A percentile compares a stretch with the other conserved stretches of the same genome.
phyloP scores from a whole-genome alignment of 2,329 filamentous ascomycete species.

The Neofusicoccum kwambonambiense region DNA sequence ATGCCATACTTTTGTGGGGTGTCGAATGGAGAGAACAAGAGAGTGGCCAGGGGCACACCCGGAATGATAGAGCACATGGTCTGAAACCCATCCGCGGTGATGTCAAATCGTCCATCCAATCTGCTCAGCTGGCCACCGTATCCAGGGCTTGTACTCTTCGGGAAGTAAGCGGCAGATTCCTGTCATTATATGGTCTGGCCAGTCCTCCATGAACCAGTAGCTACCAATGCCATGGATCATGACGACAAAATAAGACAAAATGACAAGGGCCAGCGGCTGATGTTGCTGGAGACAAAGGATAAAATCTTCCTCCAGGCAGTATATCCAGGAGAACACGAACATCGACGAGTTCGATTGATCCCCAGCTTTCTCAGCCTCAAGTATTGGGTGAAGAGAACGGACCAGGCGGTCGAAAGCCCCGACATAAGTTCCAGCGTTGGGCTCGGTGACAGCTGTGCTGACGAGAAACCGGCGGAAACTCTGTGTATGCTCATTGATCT shows the following conservation, averaged over 20 bases:
- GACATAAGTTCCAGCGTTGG: background rate
- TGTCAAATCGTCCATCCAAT: conserved; percentile 7
- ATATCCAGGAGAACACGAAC: conserved; percentile 7
- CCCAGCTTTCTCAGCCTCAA: background rate
- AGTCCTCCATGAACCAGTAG: conserved; percentile 14
- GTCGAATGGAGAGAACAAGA: no score
- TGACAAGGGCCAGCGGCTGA: conserved; percentile 11
- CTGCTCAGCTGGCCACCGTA: conserved; percentile 17
- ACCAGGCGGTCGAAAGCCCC: background rate
- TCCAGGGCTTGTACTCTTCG: conserved; percentile 13
- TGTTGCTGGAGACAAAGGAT: conserved; percentile 13
- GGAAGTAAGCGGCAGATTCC: background rate
- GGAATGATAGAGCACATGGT: no score
- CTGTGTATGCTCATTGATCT: background rate
- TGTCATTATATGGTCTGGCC: conserved; percentile 17
- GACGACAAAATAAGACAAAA: background rate
- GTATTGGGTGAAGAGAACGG: background rate
- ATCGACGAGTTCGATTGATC: background rate
- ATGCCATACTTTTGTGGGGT: no score
- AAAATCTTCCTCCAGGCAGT: conserved; percentile 2
- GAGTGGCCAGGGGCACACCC: no score
- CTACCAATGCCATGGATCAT: background rate
- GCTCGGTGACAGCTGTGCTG: background rate
- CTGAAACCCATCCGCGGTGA: no score
- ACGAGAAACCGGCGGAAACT: background rate